Conservation (phyloP, 352 stramenopile genomes). For the Phytophthora melonis region DNA sequence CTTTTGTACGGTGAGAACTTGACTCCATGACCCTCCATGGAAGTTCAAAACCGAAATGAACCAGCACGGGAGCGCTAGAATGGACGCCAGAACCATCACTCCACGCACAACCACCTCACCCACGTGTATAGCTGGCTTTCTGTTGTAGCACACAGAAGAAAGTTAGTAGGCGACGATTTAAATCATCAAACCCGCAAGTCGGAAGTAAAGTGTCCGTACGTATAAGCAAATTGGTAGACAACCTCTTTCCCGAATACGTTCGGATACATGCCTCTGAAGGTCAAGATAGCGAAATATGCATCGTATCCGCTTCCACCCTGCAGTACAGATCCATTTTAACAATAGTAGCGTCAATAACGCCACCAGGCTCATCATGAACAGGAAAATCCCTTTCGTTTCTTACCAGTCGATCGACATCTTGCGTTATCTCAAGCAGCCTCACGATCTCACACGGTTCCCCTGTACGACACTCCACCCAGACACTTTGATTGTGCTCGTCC, state of each 20-base stretch:
- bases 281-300: constrained; percentile 66
- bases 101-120: constrained; percentile 77
- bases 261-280: constrained; percentile 79
- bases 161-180: neutral
- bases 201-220: constrained; percentile 47
- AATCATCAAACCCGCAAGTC: neutral
- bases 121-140: constrained; percentile 72
- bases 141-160: constrained; percentile 31
- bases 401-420: constrained; percentile 69
- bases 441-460: constrained; percentile 53
- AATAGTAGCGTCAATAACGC: neutral
- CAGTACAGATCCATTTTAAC: neutral
- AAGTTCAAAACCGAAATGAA: constrained; percentile 71
- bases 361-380: neutral
- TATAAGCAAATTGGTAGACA: constrained; percentile 84
- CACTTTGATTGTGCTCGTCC: constrained; percentile 76
- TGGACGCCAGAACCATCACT: constrained; percentile 62
- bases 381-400: neutral
- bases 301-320: constrained; percentile 73
- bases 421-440: constrained; percentile 75
- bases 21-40: constrained; percentile 55
- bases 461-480: constrained; percentile 75
- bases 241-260: constrained; percentile 76
- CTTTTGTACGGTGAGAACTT: constrained; percentile 73
- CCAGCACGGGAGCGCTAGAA: constrained; percentile 79